Evolutionary conservation across 139 green algal genomes (phyloP), one percentile per base, ranked within the genome.

Genomic region (Monoraphidium neglectum): DNA sequence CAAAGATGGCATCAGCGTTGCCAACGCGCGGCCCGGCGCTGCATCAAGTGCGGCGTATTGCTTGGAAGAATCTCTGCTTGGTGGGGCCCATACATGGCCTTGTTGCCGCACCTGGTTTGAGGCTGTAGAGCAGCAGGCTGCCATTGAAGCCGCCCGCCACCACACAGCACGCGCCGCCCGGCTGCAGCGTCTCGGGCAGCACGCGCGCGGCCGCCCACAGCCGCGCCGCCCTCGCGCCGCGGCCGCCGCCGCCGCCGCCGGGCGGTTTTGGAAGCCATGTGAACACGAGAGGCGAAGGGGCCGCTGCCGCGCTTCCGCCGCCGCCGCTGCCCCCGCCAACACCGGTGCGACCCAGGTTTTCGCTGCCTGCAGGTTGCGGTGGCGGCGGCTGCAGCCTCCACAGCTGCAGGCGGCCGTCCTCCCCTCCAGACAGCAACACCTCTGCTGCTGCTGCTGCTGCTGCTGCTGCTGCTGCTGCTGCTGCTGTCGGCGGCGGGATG

Each of bases 401-500:
- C 10, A 65, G 57, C 28, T 65, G 57, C n/a, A 65, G n/a, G 6
- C 16, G 12, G 10, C 57, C 57, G n/a, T 65, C 57, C 26, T 32
- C 26, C 13, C 57, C 57, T 10, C 57, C 57, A 10, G 57, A 37
- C 57, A 65, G 16, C 12, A 65, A 15, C 8, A 51, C 57, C 57
- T 37, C 28, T 15, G 16, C 26, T 33, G 28, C 57, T 37, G n/a
- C 10, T 8, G 8, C 57, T 13, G 26, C 51, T 60, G 51, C 66
- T 72, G 66, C 66, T 72, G 37, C 38, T 72, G 66, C 70, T 68
- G 56, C 70, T 16, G 24, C 49, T 60, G 51, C 51, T 60, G 51
- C 51, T 60, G 28, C 62, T 69, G n/a, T 38, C 60, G 57, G 56
- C 69, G 71, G 57, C 61, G 71, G 57, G 68, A 57, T 57, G 68